Percentiles rank a stretch among this genome's conserved stretches.
phyloP scores from a whole-genome alignment of 2,329 filamentous ascomycete species.

The Albophoma yamanashiensis region DNA sequence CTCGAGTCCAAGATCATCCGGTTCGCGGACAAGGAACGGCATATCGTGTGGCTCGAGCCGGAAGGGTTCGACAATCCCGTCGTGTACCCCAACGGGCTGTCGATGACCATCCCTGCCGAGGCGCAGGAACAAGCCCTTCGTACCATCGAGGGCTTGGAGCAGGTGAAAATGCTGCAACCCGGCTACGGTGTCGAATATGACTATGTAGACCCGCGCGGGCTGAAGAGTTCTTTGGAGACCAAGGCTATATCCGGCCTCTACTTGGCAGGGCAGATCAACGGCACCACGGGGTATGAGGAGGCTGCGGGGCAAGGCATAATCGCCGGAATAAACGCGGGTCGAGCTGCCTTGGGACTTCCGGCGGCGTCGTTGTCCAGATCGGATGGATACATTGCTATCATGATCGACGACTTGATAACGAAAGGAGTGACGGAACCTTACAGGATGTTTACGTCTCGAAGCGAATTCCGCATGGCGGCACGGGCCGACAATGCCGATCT shows the following conservation, averaged over 20 bases:
- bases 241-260: constrained; percentile 84
- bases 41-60: constrained; percentile 94
- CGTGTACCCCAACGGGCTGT: constrained; percentile 93
- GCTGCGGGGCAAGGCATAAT: constrained; percentile 88
- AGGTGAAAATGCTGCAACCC: constrained; percentile 83
- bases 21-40: constrained; percentile 68
- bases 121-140: constrained; percentile 78
- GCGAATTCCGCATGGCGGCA: constrained; percentile 87
- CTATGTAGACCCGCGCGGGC: constrained; percentile 86
- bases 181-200: constrained; percentile 98
- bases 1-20: constrained; percentile 88
- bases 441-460: constrained; percentile 94
- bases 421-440: constrained; percentile 97
- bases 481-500: constrained; percentile 91
- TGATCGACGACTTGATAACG: constrained; percentile 96
- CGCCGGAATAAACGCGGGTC: constrained; percentile 86
- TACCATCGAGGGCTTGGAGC: constrained; percentile 79
- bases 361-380: constrained; percentile 63
- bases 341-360: constrained; percentile 56
- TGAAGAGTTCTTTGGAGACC: constrained; percentile 85
- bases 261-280: constrained; percentile 94
- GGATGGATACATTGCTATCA: constrained; percentile 94
- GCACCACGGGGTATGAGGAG: constrained; percentile 96
- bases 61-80: constrained; percentile 86
- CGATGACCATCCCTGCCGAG: constrained; percentile 88